Base-by-base conservation (phyloP, 805 yeast species). In the Teunomyces gatunensis region DNA sequence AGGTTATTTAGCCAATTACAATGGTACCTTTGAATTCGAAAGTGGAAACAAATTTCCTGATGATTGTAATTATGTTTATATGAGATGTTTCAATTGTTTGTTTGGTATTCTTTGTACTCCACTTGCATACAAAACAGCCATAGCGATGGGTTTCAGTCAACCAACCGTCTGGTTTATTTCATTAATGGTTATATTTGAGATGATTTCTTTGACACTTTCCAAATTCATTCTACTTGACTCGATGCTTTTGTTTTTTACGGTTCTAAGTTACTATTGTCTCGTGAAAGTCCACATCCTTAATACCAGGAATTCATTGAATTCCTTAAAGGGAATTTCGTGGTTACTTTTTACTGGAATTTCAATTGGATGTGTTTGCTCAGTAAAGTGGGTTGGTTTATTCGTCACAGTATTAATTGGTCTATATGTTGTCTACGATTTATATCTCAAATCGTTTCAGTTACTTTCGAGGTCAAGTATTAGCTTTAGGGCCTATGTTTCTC, bases 301-400 rank as follows among this genome's bases (percentile, higher is more conserved):
- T 55, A 45, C 59, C 2, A 51, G 57, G 9, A 56, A 65, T 28
- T 39, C 52, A 9, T 74, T 81, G 42, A 68, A 79, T 47, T 54
- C 78, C 0, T 10, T 33, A 2, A 48, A 54, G 15, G 83, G 86
- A 60, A 63, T 76, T 13, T 47, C 57, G 5, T 85, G 90, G 90
- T 67, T 84, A 64, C 47, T 73, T 4, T 46, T 81, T 2, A 76
- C 86, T 1, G 96, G 95, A 9, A 20, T 83, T 1, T 79, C 87
- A 5, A 78, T 87, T 47, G 96, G 95, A 0, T 86, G 91, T 65
- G 95, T 86, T 5, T 86, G 91, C 57, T 83, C 90, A 37, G 88
- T 86, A 7, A 87, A 87, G 65, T 86, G 91, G 94, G 96, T 87
- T 12, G 96, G 96, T 4, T 63, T 87, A 27, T 87, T 83, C 54